phyloP scores from a whole-genome alignment of 768 basidiomycete species.

The Amanita pallidorosea region DNA sequence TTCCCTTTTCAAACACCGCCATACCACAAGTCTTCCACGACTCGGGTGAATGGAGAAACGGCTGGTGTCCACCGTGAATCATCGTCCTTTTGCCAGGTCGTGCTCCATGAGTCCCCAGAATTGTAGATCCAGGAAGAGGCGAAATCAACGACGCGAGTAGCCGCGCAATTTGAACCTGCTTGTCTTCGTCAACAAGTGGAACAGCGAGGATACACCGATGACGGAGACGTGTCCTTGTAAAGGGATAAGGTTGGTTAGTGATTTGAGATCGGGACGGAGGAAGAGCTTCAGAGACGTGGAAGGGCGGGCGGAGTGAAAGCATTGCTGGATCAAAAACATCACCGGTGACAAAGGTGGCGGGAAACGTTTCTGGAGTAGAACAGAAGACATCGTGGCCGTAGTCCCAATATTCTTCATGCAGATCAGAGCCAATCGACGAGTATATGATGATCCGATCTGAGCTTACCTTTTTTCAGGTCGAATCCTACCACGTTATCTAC shows the following conservation, averaged over 20 bases:
- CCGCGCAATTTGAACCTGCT: constrained; percentile 19
- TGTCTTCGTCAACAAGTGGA: constrained; percentile 26
- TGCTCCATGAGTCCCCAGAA: constrained; percentile 26
- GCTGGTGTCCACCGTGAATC: constrained; percentile 1
- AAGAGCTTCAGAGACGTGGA: not conserved
- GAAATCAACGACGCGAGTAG: constrained; percentile 21
- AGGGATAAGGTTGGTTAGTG: constrained; percentile 15
- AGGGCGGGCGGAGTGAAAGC: constrained; percentile 17
- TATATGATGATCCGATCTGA: not conserved
- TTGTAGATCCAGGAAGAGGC: constrained; percentile 21
- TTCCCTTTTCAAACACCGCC: constrained; percentile 21
- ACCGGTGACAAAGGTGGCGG: constrained; percentile 45
- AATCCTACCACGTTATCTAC: constrained; percentile 23
- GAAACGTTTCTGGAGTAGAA: constrained; percentile 38
- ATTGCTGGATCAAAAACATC: constrained; percentile 38
- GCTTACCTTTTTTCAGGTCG: constrained; percentile 22
- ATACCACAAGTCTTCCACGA: constrained; percentile 25
- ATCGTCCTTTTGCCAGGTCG: constrained; percentile 19
- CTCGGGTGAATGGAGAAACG: constrained; percentile 28
- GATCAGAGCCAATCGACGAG: not conserved
- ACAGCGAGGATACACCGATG: constrained; percentile 27
- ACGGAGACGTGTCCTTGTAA: constrained; percentile 33
- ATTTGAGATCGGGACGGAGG: constrained; percentile 7
- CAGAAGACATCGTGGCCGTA: constrained; percentile 52
- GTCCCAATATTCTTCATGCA: constrained; percentile 43